Percentiles rank a stretch among this genome's conserved stretches.
Conservation (phyloP, 352 stramenopile species). For the Pythium oligandrum region DNA sequence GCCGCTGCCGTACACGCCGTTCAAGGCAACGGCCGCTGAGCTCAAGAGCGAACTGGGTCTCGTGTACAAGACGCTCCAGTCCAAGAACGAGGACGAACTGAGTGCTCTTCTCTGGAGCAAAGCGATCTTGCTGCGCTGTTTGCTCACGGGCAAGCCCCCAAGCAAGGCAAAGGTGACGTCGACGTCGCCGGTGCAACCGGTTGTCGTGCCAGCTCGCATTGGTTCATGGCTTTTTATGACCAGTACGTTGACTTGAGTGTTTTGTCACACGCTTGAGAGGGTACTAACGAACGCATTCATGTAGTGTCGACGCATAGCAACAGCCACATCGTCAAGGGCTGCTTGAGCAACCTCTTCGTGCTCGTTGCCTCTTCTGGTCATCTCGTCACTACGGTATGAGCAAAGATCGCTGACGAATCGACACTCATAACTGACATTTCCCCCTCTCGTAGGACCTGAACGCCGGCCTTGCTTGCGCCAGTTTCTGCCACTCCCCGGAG, state of each 20-base stretch:
- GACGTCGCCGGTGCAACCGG: conserved; percentile 1
- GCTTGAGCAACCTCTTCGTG: conserved; percentile 70
- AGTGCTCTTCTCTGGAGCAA: conserved; percentile 65
- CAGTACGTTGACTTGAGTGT: conserved; percentile 33
- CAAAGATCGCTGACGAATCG: too few relatives aligned
- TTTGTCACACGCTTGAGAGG: not conserved
- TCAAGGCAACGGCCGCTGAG: conserved; percentile 52
- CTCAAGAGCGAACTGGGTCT: conserved; percentile 44
- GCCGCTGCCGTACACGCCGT: conserved; percentile 47
- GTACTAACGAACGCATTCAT: not conserved
- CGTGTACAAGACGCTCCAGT: conserved; percentile 65
- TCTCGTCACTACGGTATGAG: conserved; percentile 3
- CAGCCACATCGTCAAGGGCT: conserved; percentile 60
- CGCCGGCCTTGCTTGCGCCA: conserved; percentile 41
- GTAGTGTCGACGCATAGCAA: conserved; percentile 72
- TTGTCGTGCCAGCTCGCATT: conserved; percentile 48
- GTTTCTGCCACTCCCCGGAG: conserved; percentile 47
- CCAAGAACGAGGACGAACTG: conserved; percentile 42
- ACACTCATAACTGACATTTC: not conserved
- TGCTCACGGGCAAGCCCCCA: conserved; percentile 14
- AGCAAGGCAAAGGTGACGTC: conserved; percentile 16
- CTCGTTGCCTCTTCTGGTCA: conserved; percentile 8
- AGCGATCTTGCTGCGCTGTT: conserved; percentile 53
- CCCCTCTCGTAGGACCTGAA: conserved; percentile 26
- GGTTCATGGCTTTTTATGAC: conserved; percentile 75